Evolutionary conservation across 148 eudicot species (phyloP).

Genomic region (Rhododendron simsii): DNA sequence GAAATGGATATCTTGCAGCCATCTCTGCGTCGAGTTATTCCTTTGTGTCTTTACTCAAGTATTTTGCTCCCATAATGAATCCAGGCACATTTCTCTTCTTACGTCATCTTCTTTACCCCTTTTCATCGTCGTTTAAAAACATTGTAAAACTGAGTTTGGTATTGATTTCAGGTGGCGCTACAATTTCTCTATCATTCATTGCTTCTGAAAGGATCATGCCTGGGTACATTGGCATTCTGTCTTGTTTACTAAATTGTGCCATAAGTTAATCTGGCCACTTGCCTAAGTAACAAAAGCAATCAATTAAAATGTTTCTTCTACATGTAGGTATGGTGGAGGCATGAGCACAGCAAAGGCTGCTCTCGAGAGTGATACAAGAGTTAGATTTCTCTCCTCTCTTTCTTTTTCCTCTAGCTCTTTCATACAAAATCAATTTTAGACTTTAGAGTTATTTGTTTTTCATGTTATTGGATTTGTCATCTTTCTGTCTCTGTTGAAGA

Average conservation of each 20-base stretch:
- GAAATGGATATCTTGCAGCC: slow-evolving; percentile 92
- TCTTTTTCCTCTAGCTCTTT: neutral
- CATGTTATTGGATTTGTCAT: neutral
- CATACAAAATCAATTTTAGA: neutral
- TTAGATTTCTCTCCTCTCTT: slow-evolving; percentile 20
- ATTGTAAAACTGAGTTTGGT: slow-evolving; percentile 7
- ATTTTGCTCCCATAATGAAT: slow-evolving; percentile 95
- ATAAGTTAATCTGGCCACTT: neutral
- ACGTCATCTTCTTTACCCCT: neutral
- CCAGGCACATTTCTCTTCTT: slow-evolving; percentile 46
- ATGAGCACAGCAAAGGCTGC: slow-evolving; percentile 99
- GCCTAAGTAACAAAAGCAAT: neutral
- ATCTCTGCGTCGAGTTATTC: slow-evolving; percentile 97
- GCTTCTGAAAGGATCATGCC: slow-evolving; percentile 98
- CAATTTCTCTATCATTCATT: slow-evolving; percentile 88
- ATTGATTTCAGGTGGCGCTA: slow-evolving; percentile 69
- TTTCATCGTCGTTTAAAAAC: neutral
- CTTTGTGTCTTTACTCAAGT: slow-evolving; percentile 76
- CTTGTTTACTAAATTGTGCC: neutral
- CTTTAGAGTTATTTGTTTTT: neutral
- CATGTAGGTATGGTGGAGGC: slow-evolving; percentile 93
- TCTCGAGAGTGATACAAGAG: slow-evolving; percentile 92
- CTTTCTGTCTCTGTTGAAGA: slow-evolving; percentile 33
- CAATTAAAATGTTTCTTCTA: slow-evolving; percentile 1
- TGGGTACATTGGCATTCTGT: slow-evolving; percentile 48